Evolutionary conservation across 2,329 filamentous ascomycete species (phyloP), one percentile per base, ranked within the genome.

Genomic region (Fusarium nisikadoi): DNA sequence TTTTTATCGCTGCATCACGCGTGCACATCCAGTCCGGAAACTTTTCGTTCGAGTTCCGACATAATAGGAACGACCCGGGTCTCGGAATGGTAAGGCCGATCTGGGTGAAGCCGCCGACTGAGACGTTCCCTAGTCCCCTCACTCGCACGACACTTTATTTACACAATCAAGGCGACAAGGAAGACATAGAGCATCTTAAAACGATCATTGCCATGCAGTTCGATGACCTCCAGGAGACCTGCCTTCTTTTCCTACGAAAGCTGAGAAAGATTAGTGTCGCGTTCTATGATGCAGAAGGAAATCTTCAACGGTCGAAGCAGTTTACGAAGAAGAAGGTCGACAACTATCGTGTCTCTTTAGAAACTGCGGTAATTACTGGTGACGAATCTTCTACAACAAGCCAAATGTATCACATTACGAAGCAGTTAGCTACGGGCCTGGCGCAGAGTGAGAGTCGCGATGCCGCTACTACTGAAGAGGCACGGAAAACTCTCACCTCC

Each of bases 41-140:
- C 12, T 75, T 64, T 38, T 75, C 66, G 0, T 75, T 75, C n/a
- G 57, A 69, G 20, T 74, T 74, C 23, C 16, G 35, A 17, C 67
- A 73, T 25, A 49, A 25, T 0, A 72, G 45, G 10, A 54, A 36
- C 1, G 71, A 68, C 17, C 13, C 63, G 0, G 71, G 71, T 5
- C 31, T 68, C 8, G 73, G 67, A 0, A 74, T 69, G 74, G 38
- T 75, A 2, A 47, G 58, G 2, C 71, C 74, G 0, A 61, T 74
- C 6, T 75, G 72, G 72, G 43, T 67, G 0, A 31, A 25, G 7
- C 59, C 71, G 1, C 59, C 68, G 1, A 23, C 12, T 0, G 63
- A 70, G 0, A 14, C 12, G 1, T 11, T 72, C 1, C 45, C 60
- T 11, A 29, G 7, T 9, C 35, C 63, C 29, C 16, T 74, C 11